phyloP scores from a whole-genome alignment of 768 basidiomycete species.

The Daedalea quercina region DNA sequence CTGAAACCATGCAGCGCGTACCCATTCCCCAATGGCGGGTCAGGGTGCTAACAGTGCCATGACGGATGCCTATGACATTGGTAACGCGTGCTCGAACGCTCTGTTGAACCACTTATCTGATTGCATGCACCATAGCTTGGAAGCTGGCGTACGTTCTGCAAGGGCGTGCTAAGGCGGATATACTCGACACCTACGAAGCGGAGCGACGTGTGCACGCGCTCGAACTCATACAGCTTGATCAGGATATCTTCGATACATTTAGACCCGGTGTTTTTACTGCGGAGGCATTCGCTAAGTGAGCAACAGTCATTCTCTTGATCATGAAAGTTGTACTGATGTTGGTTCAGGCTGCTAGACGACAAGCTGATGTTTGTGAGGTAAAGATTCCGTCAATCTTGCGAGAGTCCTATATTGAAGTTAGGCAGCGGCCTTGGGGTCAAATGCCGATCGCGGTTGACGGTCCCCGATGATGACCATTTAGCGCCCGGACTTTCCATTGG shows the following conservation, averaged over 20 bases:
- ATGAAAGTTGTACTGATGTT: background rate
- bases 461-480: constrained; percentile 28
- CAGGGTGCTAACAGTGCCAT: constrained; percentile 78
- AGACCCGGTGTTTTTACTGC: constrained; percentile 43
- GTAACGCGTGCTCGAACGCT: constrained; percentile 26
- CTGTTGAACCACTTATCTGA: background rate
- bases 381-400: background rate
- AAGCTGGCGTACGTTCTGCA: constrained; percentile 51
- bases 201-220: constrained; percentile 66
- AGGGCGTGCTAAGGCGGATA: constrained; percentile 41
- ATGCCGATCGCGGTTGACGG: constrained; percentile 41
- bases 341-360: background rate
- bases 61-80: constrained; percentile 69
- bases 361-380: background rate
- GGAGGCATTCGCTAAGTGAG: background rate
- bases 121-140: constrained; percentile 36
- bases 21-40: constrained; percentile 61
- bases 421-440: constrained; percentile 44
- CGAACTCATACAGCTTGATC: constrained; percentile 69
- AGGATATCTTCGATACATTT: constrained; percentile 27
- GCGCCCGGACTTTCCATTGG: constrained; percentile 41
- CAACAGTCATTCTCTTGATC: background rate
- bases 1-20: constrained; percentile 29
- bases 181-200: constrained; percentile 55
- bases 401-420: constrained; percentile 44